Evolutionary conservation across 352 stramenopile genomes (phyloP).

Genomic region (Aphanomyces astaci): DNA sequence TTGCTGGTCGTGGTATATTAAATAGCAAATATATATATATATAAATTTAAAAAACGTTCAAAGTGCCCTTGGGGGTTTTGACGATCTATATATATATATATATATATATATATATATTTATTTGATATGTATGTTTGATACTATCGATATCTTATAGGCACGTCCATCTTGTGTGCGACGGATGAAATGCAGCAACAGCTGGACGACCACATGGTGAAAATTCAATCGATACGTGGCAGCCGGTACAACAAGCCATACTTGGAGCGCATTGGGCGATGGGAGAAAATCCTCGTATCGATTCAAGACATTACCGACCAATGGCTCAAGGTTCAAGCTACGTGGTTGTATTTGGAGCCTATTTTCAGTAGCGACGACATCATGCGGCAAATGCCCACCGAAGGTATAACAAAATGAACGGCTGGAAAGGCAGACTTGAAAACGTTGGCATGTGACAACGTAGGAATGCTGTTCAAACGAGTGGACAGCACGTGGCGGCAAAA

Average conservation of each 20-base stretch:
- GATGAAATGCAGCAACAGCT: slow-evolving; percentile 92
- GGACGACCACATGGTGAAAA: slow-evolving; percentile 94
- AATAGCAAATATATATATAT: too few species aligned
- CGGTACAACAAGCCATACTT: slow-evolving; percentile 92
- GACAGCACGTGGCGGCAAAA: slow-evolving; percentile 81
- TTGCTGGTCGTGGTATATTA: too few species aligned
- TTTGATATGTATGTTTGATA: too few species aligned
- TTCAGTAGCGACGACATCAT: slow-evolving; percentile 92
- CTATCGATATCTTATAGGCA: too few species aligned
- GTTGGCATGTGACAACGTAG: not conserved
- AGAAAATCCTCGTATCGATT: slow-evolving; percentile 84
- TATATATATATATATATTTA: too few species aligned
- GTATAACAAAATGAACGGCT: slow-evolving; percentile 25
- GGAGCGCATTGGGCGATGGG: slow-evolving; percentile 78
- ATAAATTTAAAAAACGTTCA: too few species aligned
- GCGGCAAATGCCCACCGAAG: slow-evolving; percentile 87
- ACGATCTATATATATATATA: too few species aligned
- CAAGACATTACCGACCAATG: slow-evolving; percentile 92
- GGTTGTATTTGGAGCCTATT: slow-evolving; percentile 91
- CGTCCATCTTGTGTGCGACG: slow-evolving; percentile 78
- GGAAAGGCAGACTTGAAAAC: not conserved
- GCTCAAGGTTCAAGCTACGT: slow-evolving; percentile 91
- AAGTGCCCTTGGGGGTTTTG: too few species aligned
- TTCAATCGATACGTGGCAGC: slow-evolving; percentile 90
- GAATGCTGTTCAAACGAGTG: slow-evolving; percentile 72